Evolutionary conservation across 163 green algal genomes (phyloP).

Genomic region (Chlamydomonas reinhardtii): DNA sequence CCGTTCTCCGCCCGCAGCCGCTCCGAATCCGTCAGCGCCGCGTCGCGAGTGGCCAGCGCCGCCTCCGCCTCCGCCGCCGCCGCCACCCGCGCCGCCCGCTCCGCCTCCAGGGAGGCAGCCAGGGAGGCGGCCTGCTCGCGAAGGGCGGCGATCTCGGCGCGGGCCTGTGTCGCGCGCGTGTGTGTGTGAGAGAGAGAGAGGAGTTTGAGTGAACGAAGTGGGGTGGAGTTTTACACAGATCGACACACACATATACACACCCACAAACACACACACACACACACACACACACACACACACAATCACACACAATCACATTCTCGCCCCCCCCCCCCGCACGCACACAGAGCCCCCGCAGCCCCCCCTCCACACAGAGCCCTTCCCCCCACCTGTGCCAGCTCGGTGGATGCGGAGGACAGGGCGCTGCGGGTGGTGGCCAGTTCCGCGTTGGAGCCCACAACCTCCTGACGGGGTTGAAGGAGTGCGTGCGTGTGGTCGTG

Average conservation of each 20-base stretch:
- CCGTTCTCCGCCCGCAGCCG: slow-evolving; percentile 52
- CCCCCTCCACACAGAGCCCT: no score
- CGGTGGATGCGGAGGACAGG: not conserved
- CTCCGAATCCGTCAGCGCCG: slow-evolving; percentile 56
- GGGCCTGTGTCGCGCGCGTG: no score
- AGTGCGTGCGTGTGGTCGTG: no score
- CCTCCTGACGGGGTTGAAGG: slow-evolving; percentile 12
- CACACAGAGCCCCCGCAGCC: not conserved
- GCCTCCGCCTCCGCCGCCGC: slow-evolving; percentile 27
- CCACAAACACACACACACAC: no score
- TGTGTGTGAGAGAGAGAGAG: not conserved
- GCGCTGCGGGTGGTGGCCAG: slow-evolving; percentile 23
- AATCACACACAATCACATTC: no score
- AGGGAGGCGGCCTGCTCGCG: slow-evolving; percentile 19
- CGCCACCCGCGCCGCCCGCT: slow-evolving; percentile 32
- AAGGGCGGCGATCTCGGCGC: slow-evolving; percentile 33
- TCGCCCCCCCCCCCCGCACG: no score
- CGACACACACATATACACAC: no score
- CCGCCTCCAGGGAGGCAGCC: slow-evolving; percentile 14
- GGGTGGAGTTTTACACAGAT: no score
- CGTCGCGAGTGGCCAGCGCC: slow-evolving; percentile 36
- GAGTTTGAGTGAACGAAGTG: not conserved
- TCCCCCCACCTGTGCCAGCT: slow-evolving; percentile 40
- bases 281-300: no score
- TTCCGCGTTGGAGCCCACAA: slow-evolving; percentile 1